These are phyloP conservation scores for Helminthosporium solani DNA, from an alignment of 2,329 filamentous ascomycete genomes.

Conservation along the genomic window DNA sequence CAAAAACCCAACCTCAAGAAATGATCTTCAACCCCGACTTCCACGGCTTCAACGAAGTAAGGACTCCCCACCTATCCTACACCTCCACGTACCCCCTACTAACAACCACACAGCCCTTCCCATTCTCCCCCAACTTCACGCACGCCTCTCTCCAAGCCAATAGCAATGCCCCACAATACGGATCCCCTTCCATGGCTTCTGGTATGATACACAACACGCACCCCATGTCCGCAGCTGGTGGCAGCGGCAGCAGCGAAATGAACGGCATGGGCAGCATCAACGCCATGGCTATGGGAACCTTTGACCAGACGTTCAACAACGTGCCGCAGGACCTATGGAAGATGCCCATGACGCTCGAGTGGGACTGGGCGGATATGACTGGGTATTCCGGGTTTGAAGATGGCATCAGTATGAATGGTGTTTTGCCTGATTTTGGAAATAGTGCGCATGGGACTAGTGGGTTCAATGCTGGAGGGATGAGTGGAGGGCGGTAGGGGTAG, in stretches of 20 bases:
- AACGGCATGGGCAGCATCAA: constrained; percentile 21
- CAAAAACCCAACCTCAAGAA: constrained; percentile 14
- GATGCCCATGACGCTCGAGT: constrained; percentile 93
- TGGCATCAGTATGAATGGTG: constrained; percentile 42
- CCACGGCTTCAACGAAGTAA: constrained; percentile 41
- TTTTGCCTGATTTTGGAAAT: constrained; percentile 33
- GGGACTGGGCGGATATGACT: constrained; percentile 68
- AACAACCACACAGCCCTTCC: constrained; percentile 34
- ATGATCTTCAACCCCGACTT: constrained; percentile 41
- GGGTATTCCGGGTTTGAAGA: constrained; percentile 39
- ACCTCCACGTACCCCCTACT: constrained; percentile 8
- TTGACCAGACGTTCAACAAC: constrained; percentile 72
- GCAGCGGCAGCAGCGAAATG: constrained; percentile 19
- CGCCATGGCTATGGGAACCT: constrained; percentile 48
- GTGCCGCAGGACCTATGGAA: constrained; percentile 93
- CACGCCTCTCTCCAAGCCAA: constrained; percentile 38
- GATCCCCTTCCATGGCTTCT: constrained; percentile 33
- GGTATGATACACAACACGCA: constrained; percentile 31
- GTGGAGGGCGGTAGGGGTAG: constrained; percentile 31
- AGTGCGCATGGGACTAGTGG: constrained; percentile 35
- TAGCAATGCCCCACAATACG: constrained; percentile 28
- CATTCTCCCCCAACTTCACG: constrained; percentile 44
- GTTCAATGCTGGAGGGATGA: constrained; percentile 36
- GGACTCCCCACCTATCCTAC: not conserved
- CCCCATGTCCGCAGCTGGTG: constrained; percentile 23